Conservation (phyloP, 2,329 filamentous ascomycete species). For the Myriangium duriaei region DNA sequence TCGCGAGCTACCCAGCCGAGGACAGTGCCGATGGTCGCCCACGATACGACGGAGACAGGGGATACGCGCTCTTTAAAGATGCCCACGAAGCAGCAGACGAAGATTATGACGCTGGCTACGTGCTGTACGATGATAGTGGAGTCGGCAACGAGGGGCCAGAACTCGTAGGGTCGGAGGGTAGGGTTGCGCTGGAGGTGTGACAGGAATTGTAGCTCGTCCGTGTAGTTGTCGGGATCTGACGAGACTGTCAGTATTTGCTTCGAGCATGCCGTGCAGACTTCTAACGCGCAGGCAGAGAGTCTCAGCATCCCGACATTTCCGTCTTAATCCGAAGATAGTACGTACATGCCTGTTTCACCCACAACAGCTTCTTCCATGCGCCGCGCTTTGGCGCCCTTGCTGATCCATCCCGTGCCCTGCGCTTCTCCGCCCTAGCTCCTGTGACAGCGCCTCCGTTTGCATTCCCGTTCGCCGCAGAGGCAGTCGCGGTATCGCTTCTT, state of each 20-base stretch:
- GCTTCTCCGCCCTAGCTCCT: conserved; percentile 25
- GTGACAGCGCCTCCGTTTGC: conserved; percentile 18
- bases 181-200: conserved; percentile 93
- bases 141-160: conserved; percentile 92
- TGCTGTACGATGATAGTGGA: conserved; percentile 96
- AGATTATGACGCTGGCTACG: conserved; percentile 87
- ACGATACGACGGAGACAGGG: conserved; percentile 76
- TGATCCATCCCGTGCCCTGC: conserved; percentile 38
- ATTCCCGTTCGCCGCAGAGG: conserved; percentile 13
- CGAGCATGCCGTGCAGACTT: neutral
- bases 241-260: conserved; percentile 5
- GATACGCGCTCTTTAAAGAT: conserved; percentile 83
- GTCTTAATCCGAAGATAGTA: conserved; percentile 12
- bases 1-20: conserved; percentile 88
- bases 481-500: conserved; percentile 17
- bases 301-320: neutral
- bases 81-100: conserved; percentile 82
- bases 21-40: conserved; percentile 70
- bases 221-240: conserved; percentile 93
- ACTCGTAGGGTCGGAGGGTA: conserved; percentile 86
- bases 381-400: conserved; percentile 53
- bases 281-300: conserved; percentile 1
- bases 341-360: conserved; percentile 92
- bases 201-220: conserved; percentile 90
- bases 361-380: conserved; percentile 89